phyloP scores from a whole-genome alignment of 352 stramenopile genomes.

The Phytophthora rubi region DNA sequence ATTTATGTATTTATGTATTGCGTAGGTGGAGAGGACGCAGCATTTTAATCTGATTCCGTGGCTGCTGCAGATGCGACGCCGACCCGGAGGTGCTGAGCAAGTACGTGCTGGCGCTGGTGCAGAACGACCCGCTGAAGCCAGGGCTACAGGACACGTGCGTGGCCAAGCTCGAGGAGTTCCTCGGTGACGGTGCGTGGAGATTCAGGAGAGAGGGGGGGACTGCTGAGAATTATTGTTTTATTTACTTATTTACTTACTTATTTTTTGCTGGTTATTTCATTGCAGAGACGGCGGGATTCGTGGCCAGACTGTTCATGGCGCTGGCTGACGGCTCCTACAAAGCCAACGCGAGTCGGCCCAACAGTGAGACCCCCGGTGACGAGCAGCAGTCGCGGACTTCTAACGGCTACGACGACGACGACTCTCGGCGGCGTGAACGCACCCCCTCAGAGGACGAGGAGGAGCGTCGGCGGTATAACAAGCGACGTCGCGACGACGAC shows the following conservation, averaged over 20 bases:
- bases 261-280: conserved; percentile 1
- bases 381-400: conserved; percentile 16
- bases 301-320: conserved; percentile 72
- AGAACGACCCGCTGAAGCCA: conserved; percentile 80
- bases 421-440: conserved; percentile 44
- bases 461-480: conserved; percentile 56
- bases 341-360: conserved; percentile 19
- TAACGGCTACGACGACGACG: conserved; percentile 31
- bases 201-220: no score
- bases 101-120: conserved; percentile 86
- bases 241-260: conserved; percentile 3
- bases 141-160: conserved; percentile 76
- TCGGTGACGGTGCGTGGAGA: conserved; percentile 70
- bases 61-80: conserved; percentile 68
- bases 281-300: conserved; percentile 77
- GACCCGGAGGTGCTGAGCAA: conserved; percentile 89
- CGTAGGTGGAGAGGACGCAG: no score
- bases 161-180: conserved; percentile 85
- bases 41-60: conserved; percentile 3
- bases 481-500: conserved; percentile 71
- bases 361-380: conserved; percentile 17
- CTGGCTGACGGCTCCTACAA: conserved; percentile 73
- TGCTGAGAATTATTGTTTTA: neutral
- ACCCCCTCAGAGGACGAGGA: conserved; percentile 62
- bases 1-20: no score